Percentiles rank a stretch among this genome's conserved stretches.
Evolutionary conservation across 352 stramenopile species (phyloP).

Genomic region (Globisporangium recalcitrans): DNA sequence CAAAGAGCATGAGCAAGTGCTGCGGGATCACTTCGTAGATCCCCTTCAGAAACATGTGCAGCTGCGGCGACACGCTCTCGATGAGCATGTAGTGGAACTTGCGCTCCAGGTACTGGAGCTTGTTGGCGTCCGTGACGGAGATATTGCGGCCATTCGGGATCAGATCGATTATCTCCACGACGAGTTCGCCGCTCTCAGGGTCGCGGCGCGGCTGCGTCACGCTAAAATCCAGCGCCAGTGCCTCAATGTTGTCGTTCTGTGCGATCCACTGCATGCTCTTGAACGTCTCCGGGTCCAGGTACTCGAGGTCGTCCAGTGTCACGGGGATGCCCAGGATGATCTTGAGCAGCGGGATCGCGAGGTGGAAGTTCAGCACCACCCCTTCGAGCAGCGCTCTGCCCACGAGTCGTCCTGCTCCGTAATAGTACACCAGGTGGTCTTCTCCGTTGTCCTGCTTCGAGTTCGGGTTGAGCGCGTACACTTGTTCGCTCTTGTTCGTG

Average conservation of each 20-base stretch:
- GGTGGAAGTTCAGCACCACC: constrained; percentile 92
- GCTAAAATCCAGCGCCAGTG: constrained; percentile 59
- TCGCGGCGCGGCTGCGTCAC: constrained; percentile 24
- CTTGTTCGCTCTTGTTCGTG: constrained; percentile 46
- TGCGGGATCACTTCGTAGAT: constrained; percentile 96
- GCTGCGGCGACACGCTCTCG: constrained; percentile 86
- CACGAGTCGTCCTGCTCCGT: constrained; percentile 47
- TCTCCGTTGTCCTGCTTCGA: constrained; percentile 52
- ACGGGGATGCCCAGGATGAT: constrained; percentile 94
- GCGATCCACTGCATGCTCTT: constrained; percentile 64
- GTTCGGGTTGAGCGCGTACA: constrained; percentile 62
- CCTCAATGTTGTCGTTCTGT: constrained; percentile 48
- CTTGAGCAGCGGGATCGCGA: constrained; percentile 96
- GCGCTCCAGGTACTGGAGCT: constrained; percentile 90
- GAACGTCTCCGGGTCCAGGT: constrained; percentile 59
- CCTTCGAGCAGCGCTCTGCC: constrained; percentile 79
- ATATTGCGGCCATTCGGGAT: constrained; percentile 57
- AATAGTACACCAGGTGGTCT: constrained; percentile 67
- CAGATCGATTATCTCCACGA: constrained; percentile 43
- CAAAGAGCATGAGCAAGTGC: constrained; percentile 91
- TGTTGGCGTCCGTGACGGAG: constrained; percentile 94
- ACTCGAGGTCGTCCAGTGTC: constrained; percentile 91
- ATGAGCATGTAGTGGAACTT: constrained; percentile 93
- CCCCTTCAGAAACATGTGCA: constrained; percentile 90
- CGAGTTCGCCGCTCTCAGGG: constrained; percentile 1